These are phyloP conservation scores for Silene uniflora DNA, from an alignment of 148 eudicot genomes.

Conservation along the genomic window DNA sequence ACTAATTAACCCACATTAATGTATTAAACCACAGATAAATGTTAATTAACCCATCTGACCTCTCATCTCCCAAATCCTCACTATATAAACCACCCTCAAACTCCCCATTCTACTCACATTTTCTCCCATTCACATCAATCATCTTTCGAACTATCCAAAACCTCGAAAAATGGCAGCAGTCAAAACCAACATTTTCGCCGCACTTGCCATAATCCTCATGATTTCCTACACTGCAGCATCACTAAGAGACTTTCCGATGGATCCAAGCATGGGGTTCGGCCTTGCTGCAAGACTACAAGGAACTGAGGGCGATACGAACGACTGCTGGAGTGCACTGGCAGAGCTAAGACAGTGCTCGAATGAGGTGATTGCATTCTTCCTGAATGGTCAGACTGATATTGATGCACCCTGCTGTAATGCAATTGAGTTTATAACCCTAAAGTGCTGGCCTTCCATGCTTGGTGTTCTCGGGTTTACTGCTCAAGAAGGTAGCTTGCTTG, in stretches of 20 bases:
- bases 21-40: no score
- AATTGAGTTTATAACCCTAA: slow-evolving; percentile 30
- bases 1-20: no score
- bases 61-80: slow-evolving; percentile 8
- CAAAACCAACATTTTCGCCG: neutral
- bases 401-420: slow-evolving; percentile 46
- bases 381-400: slow-evolving; percentile 43
- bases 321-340: slow-evolving; percentile 46
- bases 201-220: slow-evolving; percentile 7
- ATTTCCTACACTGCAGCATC: slow-evolving; percentile 11
- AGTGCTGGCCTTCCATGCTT: slow-evolving; percentile 56
- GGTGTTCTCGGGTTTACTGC: slow-evolving; percentile 39
- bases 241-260: slow-evolving; percentile 12
- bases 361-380: slow-evolving; percentile 47
- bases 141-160: no score
- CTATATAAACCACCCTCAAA: neutral
- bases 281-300: slow-evolving; percentile 6
- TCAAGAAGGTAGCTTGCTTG: slow-evolving; percentile 41
- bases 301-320: neutral
- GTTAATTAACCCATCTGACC: slow-evolving; percentile 5
- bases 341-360: slow-evolving; percentile 48
- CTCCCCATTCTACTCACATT: neutral
- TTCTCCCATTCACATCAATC: neutral
- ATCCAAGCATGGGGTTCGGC: neutral
- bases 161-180: slow-evolving; percentile 9